A percentile compares a stretch with the other conserved stretches of the same genome.
Conservation (phyloP, 768 basidiomycete species). For the Saitozyma podzolica region DNA sequence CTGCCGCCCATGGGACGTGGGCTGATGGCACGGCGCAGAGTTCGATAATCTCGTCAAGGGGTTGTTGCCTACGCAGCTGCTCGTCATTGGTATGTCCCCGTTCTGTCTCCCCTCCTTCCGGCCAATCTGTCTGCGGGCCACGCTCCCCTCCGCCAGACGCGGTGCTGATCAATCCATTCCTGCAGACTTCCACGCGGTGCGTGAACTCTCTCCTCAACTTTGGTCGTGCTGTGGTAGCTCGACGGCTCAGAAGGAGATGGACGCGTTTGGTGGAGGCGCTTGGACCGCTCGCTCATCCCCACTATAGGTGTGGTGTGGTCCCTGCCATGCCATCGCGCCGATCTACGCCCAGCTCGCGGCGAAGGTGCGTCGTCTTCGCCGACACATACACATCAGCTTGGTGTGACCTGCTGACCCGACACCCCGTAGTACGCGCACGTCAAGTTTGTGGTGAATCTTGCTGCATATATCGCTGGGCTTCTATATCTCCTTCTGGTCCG, state of each 20-base stretch:
- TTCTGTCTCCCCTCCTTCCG: not conserved
- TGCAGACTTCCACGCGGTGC: conserved; percentile 48
- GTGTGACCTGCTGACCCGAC: not conserved
- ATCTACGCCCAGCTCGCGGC: conserved; percentile 40
- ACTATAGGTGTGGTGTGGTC: conserved; percentile 38
- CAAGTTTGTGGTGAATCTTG: conserved; percentile 39
- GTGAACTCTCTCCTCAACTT: conserved; percentile 10
- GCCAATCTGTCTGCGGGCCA: not conserved
- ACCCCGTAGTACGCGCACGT: conserved; percentile 38
- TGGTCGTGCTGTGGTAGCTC: conserved; percentile 1
- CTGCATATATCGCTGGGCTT: not conserved
- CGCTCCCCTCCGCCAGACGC: not conserved
- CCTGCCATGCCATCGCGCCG: conserved; percentile 51
- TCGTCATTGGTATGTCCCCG: conserved; percentile 42
- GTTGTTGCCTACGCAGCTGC: conserved; percentile 37
- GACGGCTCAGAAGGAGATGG: too few species aligned
- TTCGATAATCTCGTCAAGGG: conserved; percentile 42
- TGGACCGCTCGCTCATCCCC: too few species aligned
- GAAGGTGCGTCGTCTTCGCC: conserved; percentile 18
- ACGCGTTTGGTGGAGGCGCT: too few species aligned
- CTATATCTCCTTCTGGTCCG: not conserved
- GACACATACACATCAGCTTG: too few species aligned
- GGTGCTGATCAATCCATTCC: not conserved
- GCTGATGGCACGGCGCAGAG: conserved; percentile 23
- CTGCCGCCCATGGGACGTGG: too few species aligned